Evolutionary conservation across 1,139 yeast genomes (phyloP).

Genomic region (Lodderomyces jiufengensis): DNA sequence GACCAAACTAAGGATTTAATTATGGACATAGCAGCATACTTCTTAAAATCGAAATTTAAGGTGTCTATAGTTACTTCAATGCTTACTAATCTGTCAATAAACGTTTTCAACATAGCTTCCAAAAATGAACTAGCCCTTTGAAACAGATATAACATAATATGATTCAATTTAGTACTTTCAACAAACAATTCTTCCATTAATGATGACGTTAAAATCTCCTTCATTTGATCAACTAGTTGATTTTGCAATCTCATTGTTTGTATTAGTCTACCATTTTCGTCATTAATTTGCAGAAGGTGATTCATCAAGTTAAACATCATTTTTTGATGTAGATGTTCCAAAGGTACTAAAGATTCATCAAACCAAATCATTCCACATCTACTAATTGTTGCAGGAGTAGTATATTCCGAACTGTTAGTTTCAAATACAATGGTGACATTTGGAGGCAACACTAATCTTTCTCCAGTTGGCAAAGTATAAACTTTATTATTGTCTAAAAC

Average conservation of each 20-base stretch:
- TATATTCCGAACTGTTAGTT: slow-evolving; percentile 58
- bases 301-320: slow-evolving; percentile 21
- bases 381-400: slow-evolving; percentile 90
- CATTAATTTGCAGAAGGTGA: slow-evolving; percentile 5
- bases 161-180: slow-evolving; percentile 22
- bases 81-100: slow-evolving; percentile 21
- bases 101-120: slow-evolving; percentile 24
- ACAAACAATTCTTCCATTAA: neutral
- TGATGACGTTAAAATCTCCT: neutral
- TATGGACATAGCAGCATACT: slow-evolving; percentile 36
- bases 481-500: slow-evolving; percentile 84
- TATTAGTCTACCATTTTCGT: slow-evolving; percentile 3
- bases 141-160: slow-evolving; percentile 52
- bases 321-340: slow-evolving; percentile 19
- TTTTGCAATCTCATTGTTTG: slow-evolving; percentile 1
- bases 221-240: neutral
- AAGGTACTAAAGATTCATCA: slow-evolving; percentile 29
- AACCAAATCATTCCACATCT: slow-evolving; percentile 91
- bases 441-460: slow-evolving; percentile 63
- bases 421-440: slow-evolving; percentile 74
- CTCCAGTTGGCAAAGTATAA: slow-evolving; percentile 87
- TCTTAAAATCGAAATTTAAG: too few relatives aligned
- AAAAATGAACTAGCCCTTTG: slow-evolving; percentile 40
- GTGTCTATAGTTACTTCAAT: too few relatives aligned
- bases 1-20: slow-evolving; percentile 61